Conservation (phyloP, 129 eudicot genomes). For the Centaurea solstitialis region DNA sequence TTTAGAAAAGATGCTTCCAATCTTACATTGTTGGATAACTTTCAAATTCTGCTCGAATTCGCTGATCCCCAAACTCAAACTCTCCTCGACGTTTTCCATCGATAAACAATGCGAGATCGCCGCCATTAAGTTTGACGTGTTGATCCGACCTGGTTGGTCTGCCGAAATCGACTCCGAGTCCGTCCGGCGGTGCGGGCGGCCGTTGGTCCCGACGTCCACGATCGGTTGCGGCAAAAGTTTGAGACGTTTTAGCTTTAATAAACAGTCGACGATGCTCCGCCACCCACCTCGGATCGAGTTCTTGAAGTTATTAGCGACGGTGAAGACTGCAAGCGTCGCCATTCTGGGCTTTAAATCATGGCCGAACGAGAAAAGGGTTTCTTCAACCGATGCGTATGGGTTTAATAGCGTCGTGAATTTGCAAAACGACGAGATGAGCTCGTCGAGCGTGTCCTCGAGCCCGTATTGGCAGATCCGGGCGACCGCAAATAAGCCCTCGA, state of each 20-base stretch:
- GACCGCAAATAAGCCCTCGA: slow-evolving; percentile 69
- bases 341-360: slow-evolving; percentile 88
- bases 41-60: slow-evolving; percentile 88
- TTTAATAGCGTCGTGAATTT: slow-evolving; percentile 86
- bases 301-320: slow-evolving; percentile 78
- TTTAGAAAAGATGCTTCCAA: slow-evolving; percentile 68
- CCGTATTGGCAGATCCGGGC: slow-evolving; percentile 84
- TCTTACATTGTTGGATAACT: slow-evolving; percentile 83
- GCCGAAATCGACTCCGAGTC: slow-evolving; percentile 34
- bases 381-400: slow-evolving; percentile 95
- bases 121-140: slow-evolving; percentile 53
- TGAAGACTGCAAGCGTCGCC: slow-evolving; percentile 90
- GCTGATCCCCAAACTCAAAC: slow-evolving; percentile 59
- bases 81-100: slow-evolving; percentile 79
- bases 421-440: slow-evolving; percentile 76
- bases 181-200: slow-evolving; percentile 16
- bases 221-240: slow-evolving; percentile 58
- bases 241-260: slow-evolving; percentile 73
- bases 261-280: slow-evolving; percentile 87
- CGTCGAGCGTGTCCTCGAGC: slow-evolving; percentile 82
- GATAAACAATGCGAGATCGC: slow-evolving; percentile 67
- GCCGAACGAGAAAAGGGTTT: slow-evolving; percentile 79
- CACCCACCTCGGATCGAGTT: slow-evolving; percentile 80
- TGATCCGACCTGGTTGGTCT: slow-evolving; percentile 37
- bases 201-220: slow-evolving; percentile 44